Base-by-base conservation (phyloP, 345 rosid genomes). In the Eucalyptus sp. region DNA sequence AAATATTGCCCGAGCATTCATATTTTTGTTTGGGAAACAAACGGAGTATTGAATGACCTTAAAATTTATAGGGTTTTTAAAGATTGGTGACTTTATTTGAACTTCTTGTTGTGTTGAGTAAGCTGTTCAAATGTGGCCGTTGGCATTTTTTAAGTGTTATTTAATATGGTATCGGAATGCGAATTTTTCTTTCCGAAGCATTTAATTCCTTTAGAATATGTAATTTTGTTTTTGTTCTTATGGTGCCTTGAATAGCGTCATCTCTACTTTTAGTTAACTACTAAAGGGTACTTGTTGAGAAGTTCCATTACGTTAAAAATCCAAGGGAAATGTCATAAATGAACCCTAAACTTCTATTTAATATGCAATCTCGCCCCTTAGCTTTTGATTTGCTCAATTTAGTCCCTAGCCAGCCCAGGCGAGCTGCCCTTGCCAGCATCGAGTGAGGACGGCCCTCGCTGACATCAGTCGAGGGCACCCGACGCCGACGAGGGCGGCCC, bases 21-120 rank as follows among this genome's bases (percentile, higher is more conserved):
- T 1, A 20, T 8, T 20, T 52, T 52, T 52, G 7, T 1, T 37
- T 37, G 52, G 51, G 51, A 0, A 3, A 8, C 5, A 54, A 0
- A 20, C 3, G 8, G 25, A 54, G 25, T 3, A 54, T 54, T 20
- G 1, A 20, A 20, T 4, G 10, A 54, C 60, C 10, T 56, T 22
- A 9, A 4, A 56, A 9, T 9, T 56, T 56, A 56, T 10, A 56
- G 4, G 66, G 66, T 11, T 60, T 60, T 60, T 12, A 0, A 58
- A 25, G n/a, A 58, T 25, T 58, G 5, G n/a, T 58, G 2, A 60
- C 15, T 60, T 60, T 1, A 60, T 60, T 60, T 1, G 5, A 29
- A 27, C 68, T 62, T 62, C 25, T 56, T 10, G 3, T 56, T 24
- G 12, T 4, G 62, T 22, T 22, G 62, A 56, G 29, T 56, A 56